Evolutionary conservation across 2,329 filamentous ascomycete genomes (phyloP).

Genomic region (Whalleya microplaca): DNA sequence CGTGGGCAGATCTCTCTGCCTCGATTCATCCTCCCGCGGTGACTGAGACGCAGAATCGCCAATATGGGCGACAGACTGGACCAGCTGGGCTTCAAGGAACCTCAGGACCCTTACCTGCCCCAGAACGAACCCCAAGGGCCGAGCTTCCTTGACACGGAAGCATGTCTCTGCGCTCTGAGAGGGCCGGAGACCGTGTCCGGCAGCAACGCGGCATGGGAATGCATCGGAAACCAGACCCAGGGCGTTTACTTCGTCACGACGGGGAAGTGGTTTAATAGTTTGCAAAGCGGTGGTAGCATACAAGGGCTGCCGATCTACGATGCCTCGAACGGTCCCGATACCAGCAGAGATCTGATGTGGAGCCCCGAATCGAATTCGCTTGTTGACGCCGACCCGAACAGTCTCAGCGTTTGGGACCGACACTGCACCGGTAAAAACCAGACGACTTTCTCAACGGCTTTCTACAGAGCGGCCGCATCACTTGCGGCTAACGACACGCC

Average conservation of each 20-base stretch:
- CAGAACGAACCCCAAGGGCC: conserved; percentile 37
- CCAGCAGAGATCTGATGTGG: conserved; percentile 35
- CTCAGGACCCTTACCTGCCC: conserved; percentile 45
- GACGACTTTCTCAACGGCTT: conserved; percentile 46
- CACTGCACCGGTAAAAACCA: conserved; percentile 47
- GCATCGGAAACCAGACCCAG: conserved; percentile 49
- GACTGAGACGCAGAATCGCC: conserved; percentile 5
- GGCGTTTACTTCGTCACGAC: conserved; percentile 40
- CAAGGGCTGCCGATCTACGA: conserved; percentile 40
- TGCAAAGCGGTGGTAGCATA: conserved; percentile 29
- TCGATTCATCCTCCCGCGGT: not conserved
- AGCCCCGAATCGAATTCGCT: conserved; percentile 30
- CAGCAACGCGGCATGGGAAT: conserved; percentile 44
- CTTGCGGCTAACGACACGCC: conserved; percentile 34
- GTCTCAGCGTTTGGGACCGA: conserved; percentile 42
- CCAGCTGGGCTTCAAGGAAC: conserved; percentile 18
- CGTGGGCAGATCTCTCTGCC: conserved; percentile 2
- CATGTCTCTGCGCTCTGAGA: conserved; percentile 44
- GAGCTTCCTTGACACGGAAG: conserved; percentile 44
- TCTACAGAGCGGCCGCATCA: conserved; percentile 40
- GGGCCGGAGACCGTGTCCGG: conserved; percentile 23
- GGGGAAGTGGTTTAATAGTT: conserved; percentile 48
- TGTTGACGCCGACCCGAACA: conserved; percentile 29
- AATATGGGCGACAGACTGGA: conserved; percentile 12
- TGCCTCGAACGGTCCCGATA: conserved; percentile 42